These are phyloP conservation scores for Takakia lepidozioides DNA, from an alignment of 225 moss, liverwort and hornwort genomes.

Conservation along the genomic window DNA sequence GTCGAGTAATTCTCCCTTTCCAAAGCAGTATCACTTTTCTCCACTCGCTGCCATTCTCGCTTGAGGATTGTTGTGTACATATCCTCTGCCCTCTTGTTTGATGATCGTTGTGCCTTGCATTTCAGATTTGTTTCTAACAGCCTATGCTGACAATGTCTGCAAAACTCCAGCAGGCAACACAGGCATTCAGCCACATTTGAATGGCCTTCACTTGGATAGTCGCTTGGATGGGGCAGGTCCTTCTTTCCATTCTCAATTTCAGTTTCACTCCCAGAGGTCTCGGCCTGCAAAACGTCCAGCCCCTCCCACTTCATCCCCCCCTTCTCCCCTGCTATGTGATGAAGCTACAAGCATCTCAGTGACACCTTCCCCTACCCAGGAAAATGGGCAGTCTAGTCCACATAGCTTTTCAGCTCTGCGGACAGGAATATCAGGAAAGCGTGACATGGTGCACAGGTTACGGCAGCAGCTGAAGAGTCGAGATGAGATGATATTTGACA, in stretches of 20 bases:
- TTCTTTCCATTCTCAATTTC: constrained; percentile 13
- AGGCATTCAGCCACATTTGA: constrained; percentile 14
- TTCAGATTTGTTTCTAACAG: neutral
- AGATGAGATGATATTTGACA: constrained; percentile 55
- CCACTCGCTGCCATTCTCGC: too few relatives aligned
- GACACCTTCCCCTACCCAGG: constrained; percentile 26
- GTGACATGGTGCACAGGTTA: constrained; percentile 57
- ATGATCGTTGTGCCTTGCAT: neutral
- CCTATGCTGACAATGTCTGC: neutral
- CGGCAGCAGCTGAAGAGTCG: constrained; percentile 66
- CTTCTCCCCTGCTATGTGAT: constrained; percentile 14
- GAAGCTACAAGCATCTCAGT: constrained; percentile 16
- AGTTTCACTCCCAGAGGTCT: constrained; percentile 8
- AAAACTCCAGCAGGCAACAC: constrained; percentile 6
- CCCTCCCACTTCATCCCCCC: constrained; percentile 11
- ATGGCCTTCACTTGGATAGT: constrained; percentile 18
- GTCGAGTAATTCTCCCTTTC: neutral
- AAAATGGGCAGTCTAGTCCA: constrained; percentile 24
- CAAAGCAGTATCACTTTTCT: too few relatives aligned
- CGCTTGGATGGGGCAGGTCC: constrained; percentile 9
- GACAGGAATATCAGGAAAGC: constrained; percentile 35
- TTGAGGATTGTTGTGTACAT: too few relatives aligned
- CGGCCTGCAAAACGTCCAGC: constrained; percentile 9
- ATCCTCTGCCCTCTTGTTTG: neutral
- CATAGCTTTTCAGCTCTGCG: constrained; percentile 36